Conservation (phyloP, 306 rosid genomes). For the Glycine tomentella region DNA sequence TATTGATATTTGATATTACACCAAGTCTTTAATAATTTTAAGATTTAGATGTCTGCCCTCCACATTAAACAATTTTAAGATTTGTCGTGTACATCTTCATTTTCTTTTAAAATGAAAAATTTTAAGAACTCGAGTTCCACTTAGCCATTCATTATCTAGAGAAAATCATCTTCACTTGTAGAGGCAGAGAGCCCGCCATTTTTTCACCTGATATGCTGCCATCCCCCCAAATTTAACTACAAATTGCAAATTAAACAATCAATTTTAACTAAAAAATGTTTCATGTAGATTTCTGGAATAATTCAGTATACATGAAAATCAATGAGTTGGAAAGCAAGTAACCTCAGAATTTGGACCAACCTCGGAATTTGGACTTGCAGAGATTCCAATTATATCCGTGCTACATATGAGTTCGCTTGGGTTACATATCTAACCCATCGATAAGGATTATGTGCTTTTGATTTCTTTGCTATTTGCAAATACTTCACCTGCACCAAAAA, state of each 20-base stretch:
- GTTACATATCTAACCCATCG: conserved; percentile 97
- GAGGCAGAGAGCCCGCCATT: not conserved
- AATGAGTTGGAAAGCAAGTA: conserved; percentile 36
- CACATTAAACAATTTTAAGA: not conserved
- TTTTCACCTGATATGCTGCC: not conserved
- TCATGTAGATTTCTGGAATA: conserved; percentile 18
- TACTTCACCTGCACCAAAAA: conserved; percentile 80
- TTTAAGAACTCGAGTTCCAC: not conserved
- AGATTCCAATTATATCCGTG: conserved; percentile 62
- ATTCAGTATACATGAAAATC: conserved; percentile 35
- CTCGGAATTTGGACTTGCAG: conserved; percentile 11
- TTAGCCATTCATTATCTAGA: not conserved
- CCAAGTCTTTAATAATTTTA: not conserved
- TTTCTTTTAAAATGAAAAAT: not conserved
- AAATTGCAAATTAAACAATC: not conserved
- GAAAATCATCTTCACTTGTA: conserved; percentile 17
- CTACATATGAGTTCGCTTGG: conserved; percentile 87
- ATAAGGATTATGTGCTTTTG: conserved; percentile 72
- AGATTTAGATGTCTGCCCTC: not conserved
- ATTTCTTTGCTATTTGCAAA: conserved; percentile 86
- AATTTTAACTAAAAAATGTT: not conserved
- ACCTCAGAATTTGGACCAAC: conserved; percentile 17
- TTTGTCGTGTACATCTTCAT: not conserved
- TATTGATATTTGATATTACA: not conserved
- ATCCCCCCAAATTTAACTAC: conserved; percentile 6